A percentile compares a stretch with the other conserved stretches of the same genome.
phyloP scores from a whole-genome alignment of 441 rosid species.

The Croton laevigatus region DNA sequence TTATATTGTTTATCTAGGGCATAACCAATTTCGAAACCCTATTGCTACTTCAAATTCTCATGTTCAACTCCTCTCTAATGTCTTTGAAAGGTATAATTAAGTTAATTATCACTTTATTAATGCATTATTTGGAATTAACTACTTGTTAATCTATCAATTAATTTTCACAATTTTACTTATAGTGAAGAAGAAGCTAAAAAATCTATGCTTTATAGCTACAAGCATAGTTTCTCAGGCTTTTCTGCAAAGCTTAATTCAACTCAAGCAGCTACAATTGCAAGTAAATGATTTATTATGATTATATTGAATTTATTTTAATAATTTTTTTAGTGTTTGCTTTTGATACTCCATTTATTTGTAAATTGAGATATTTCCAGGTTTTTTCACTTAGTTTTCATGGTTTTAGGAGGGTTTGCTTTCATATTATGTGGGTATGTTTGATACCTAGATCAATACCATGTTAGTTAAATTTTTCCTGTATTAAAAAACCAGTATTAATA shows the following conservation, averaged over 20 bases:
- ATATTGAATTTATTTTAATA: neutral
- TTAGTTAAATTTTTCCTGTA: too few species aligned
- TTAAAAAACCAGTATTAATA: too few species aligned
- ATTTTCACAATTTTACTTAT: neutral
- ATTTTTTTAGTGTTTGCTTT: too few species aligned
- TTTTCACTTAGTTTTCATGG: too few species aligned
- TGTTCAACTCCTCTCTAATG: constrained; percentile 46
- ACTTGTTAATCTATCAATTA: too few species aligned
- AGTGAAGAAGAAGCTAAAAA: constrained; percentile 56
- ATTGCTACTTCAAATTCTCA: constrained; percentile 43
- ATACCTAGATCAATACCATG: too few species aligned
- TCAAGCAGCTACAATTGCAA: constrained; percentile 53
- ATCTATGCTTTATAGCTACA: constrained; percentile 63
- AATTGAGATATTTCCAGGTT: too few species aligned
- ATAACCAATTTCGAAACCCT: constrained; percentile 32
- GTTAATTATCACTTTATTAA: neutral
- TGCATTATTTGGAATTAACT: too few species aligned
- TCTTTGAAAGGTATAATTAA: constrained; percentile 43
- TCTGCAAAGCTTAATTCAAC: constrained; percentile 57
- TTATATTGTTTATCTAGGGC: constrained; percentile 65
- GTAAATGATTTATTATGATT: constrained; percentile 30
- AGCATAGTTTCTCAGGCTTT: constrained; percentile 61
- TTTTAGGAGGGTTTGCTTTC: too few species aligned
- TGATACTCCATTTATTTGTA: too few species aligned
- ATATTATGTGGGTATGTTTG: too few species aligned